phyloP scores from a whole-genome alignment of 2,329 filamentous ascomycete genomes.

The Colletotrichum trifolii region DNA sequence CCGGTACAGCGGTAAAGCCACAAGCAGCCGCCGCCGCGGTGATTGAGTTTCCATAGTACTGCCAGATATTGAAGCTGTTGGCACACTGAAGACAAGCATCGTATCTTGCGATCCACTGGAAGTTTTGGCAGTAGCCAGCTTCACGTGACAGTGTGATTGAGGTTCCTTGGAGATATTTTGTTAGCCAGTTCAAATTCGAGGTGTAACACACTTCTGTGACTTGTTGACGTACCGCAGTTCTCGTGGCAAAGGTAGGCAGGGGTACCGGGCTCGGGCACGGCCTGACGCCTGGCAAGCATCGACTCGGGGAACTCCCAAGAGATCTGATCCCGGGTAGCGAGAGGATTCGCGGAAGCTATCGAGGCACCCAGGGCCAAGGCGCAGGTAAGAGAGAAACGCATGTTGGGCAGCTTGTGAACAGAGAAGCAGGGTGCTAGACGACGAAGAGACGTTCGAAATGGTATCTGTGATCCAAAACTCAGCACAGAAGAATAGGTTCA shows the following conservation, averaged over 20 bases:
- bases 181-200: not conserved
- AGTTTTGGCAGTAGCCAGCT: conserved; percentile 48
- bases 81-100: conserved; percentile 58
- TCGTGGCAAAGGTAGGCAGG: conserved; percentile 58
- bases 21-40: conserved; percentile 50
- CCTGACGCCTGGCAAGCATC: conserved; percentile 55
- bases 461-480: too few relatives aligned
- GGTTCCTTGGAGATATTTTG: conserved; percentile 37
- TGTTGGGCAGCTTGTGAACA: conserved; percentile 34
- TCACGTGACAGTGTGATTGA: conserved; percentile 48
- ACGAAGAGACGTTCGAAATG: not conserved
- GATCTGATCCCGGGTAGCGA: conserved; percentile 25
- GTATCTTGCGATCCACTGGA: conserved; percentile 34
- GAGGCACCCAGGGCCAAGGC: conserved; percentile 44
- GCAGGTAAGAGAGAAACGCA: conserved; percentile 43
- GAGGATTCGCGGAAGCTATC: conserved; percentile 38
- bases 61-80: conserved; percentile 55
- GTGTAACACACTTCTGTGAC: not conserved
- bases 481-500: too few relatives aligned
- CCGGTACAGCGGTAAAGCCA: conserved; percentile 39
- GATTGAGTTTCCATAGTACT: conserved; percentile 53
- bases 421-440: not conserved
- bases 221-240: conserved; percentile 56
- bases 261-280: conserved; percentile 41
- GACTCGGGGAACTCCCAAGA: conserved; percentile 44